These are phyloP conservation scores for Penicillium desertorum DNA, from an alignment of 495 filamentous ascomycete species.

Conservation along the genomic window DNA sequence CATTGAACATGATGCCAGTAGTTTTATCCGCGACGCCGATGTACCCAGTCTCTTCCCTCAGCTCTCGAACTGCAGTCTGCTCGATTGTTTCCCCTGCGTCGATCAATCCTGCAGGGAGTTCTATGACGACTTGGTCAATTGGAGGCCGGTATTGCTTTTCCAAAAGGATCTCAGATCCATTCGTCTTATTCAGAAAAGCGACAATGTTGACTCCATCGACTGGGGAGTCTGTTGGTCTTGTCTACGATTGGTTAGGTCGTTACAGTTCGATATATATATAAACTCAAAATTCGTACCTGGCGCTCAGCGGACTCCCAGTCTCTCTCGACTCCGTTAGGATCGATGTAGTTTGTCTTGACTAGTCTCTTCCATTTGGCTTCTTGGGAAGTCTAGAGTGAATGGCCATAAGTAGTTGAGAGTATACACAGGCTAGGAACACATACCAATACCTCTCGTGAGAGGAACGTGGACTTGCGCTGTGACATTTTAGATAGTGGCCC, in stretches of 20 bases:
- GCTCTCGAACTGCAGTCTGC: constrained; percentile 68
- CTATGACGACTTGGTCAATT: constrained; percentile 65
- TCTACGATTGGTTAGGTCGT: constrained; percentile 28
- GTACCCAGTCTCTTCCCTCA: constrained; percentile 86
- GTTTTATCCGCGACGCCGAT: constrained; percentile 60
- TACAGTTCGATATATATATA: not conserved
- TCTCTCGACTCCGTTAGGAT: constrained; percentile 59
- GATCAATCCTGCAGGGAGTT: constrained; percentile 77
- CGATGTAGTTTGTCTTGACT: constrained; percentile 63
- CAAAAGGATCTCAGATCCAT: constrained; percentile 65
- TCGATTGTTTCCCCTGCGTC: constrained; percentile 71
- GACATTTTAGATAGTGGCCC: not conserved
- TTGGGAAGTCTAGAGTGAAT: constrained; percentile 23
- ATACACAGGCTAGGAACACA: not conserved
- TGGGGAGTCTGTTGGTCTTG: constrained; percentile 58
- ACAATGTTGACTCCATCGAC: constrained; percentile 84
- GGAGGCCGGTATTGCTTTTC: constrained; percentile 81
- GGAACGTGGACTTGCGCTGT: constrained; percentile 1
- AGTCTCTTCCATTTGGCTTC: constrained; percentile 70
- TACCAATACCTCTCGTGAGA: constrained; percentile 11
- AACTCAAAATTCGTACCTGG: constrained; percentile 25
- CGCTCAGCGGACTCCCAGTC: constrained; percentile 78
- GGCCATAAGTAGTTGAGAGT: not conserved
- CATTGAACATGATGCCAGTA: constrained; percentile 83
- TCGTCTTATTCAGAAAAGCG: constrained; percentile 68